phyloP scores from a whole-genome alignment of 192 early-diverging fungal genomes.

The Backusella tarrabulga region DNA sequence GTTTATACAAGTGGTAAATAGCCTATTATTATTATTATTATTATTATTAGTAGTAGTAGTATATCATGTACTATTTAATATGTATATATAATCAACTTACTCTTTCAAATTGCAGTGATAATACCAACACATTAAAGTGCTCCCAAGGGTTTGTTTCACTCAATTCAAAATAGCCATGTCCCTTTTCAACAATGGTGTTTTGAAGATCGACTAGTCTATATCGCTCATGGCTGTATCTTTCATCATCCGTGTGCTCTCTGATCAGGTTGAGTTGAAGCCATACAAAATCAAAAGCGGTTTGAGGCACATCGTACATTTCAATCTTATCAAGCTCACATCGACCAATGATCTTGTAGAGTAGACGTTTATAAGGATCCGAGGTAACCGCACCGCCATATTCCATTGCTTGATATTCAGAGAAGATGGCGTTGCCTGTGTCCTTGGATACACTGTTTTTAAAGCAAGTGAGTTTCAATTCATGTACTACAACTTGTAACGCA shows the following conservation, averaged over 20 bases:
- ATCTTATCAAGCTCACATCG: constrained; percentile 77
- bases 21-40: neutral
- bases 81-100: constrained; percentile 18
- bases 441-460: constrained; percentile 28
- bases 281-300: constrained; percentile 87
- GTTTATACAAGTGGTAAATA: constrained; percentile 66
- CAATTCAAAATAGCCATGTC: constrained; percentile 73
- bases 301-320: constrained; percentile 63
- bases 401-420: constrained; percentile 54
- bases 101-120: constrained; percentile 87
- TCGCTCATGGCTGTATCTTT: constrained; percentile 47
- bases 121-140: constrained; percentile 82
- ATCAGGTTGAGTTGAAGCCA: constrained; percentile 79
- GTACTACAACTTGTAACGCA: too few relatives aligned
- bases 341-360: constrained; percentile 88
- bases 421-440: constrained; percentile 49
- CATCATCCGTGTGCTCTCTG: constrained; percentile 50
- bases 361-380: constrained; percentile 89
- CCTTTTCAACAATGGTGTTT: constrained; percentile 63
- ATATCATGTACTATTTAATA: neutral
- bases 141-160: constrained; percentile 67
- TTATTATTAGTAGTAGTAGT: neutral
- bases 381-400: constrained; percentile 38
- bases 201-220: constrained; percentile 72
- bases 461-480: too few relatives aligned